A percentile compares a stretch with the other conserved stretches of the same genome.
Conservation (phyloP, 495 filamentous ascomycete genomes). For the Podospora tetraspora region DNA sequence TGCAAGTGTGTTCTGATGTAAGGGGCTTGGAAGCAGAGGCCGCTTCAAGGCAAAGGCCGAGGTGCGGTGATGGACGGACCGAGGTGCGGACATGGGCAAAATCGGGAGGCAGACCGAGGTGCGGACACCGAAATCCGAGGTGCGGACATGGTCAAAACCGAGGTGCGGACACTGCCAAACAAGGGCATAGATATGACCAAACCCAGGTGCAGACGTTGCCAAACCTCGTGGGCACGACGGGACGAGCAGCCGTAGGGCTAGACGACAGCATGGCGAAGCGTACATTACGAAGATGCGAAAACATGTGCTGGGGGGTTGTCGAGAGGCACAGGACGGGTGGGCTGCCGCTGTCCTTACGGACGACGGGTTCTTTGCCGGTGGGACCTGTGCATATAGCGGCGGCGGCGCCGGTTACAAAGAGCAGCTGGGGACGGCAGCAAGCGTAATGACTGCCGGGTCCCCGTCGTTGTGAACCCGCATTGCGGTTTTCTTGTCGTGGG, state of each 20-base stretch:
- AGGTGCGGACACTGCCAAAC: background rate
- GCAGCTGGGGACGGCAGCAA: slow-evolving; percentile 2
- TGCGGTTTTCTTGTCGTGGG: slow-evolving; percentile 18
- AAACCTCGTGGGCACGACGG: background rate
- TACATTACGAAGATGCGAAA: background rate
- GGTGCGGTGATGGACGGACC: background rate
- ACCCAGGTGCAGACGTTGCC: background rate
- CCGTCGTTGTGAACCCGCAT: slow-evolving; percentile 14
- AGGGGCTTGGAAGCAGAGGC: slow-evolving; percentile 19
- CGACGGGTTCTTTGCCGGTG: background rate
- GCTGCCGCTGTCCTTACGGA: background rate
- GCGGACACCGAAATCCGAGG: background rate
- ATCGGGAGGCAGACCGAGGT: background rate
- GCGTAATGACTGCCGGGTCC: background rate
- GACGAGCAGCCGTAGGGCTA: background rate
- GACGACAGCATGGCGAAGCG: background rate
- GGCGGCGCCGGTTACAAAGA: background rate
- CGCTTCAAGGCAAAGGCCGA: background rate
- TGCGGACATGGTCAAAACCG: background rate
- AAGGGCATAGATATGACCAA: background rate
- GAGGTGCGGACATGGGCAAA: background rate
- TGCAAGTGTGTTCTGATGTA: slow-evolving; percentile 94
- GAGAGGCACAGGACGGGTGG: background rate
- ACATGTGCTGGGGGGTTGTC: background rate
- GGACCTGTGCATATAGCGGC: background rate